Evolutionary conservation across 1,139 yeast genomes (phyloP).

Genomic region (Candida sojae): DNA sequence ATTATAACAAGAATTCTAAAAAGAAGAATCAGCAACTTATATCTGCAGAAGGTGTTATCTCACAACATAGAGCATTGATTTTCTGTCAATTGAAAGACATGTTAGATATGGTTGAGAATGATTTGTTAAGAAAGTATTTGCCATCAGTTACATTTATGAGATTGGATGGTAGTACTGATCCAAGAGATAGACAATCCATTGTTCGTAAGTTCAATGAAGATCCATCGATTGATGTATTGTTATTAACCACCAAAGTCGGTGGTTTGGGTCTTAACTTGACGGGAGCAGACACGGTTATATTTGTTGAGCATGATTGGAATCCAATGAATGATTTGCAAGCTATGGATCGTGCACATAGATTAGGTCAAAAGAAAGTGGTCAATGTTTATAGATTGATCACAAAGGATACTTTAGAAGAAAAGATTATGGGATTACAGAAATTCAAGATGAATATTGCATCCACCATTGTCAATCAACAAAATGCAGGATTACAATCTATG

Average conservation of each 20-base stretch:
- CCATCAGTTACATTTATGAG: constrained; percentile 95
- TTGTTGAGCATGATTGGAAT: constrained; percentile 99
- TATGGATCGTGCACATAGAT: constrained; percentile 98
- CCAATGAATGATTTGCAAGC: constrained; percentile 99
- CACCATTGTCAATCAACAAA: constrained; percentile 94
- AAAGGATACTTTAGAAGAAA: constrained; percentile 90
- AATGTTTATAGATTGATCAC: constrained; percentile 93
- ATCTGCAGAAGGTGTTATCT: constrained; percentile 71
- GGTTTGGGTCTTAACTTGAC: constrained; percentile 96
- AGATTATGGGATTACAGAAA: constrained; percentile 97
- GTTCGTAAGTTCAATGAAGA: constrained; percentile 93
- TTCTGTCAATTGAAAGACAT: constrained; percentile 97
- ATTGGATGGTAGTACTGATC: constrained; percentile 92
- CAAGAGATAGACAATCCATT: constrained; percentile 86
- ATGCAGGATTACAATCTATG: constrained; percentile 92
- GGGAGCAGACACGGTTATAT: constrained; percentile 98
- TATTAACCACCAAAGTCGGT: constrained; percentile 96
- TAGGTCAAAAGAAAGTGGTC: constrained; percentile 97
- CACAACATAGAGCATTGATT: constrained; percentile 93
- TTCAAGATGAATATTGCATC: constrained; percentile 98
- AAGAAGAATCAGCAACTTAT: constrained; percentile 38
- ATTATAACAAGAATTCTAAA: constrained; percentile 29
- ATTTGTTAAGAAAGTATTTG: constrained; percentile 76
- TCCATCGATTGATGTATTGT: constrained; percentile 91
- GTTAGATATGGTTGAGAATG: constrained; percentile 95